Evolutionary conservation across 1,284 basidiomycete genomes (phyloP), one percentile per base, ranked within the genome.

Genomic region (Puccinia coronata): DNA sequence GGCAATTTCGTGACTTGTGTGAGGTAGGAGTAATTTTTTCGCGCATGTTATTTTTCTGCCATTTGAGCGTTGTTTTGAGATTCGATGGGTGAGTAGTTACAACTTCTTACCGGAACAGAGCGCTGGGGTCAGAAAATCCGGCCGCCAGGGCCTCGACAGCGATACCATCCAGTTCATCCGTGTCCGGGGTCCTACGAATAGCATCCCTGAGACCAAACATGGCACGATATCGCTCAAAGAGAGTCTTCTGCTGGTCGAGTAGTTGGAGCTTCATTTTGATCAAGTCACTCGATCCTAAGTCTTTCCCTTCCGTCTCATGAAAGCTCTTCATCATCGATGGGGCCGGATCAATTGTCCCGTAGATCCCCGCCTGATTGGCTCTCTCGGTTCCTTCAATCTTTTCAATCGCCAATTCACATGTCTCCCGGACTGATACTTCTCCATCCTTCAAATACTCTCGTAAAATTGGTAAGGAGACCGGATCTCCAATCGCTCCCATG

Each of bases 141-240:
- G 91, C 90, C 0, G 95, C 94, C 23, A 99, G 91, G 1, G 96
- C 95, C 83, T 94, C 90, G 16, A 99, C 92, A 0, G 96, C 96
- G 0, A 83, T 77, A 86, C 85, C 18, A 84, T 84, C 18, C 83
- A 14, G 88, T 88, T 8, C 81, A 81, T 0, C 92, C 28, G 51
- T 28, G n/a, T 39, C 55, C 23, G 36, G 14, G 4, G 36, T 61
- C 5, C 61, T 41, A 41, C 70, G 55, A 20, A 70, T 93, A 93
- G 71, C 92, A 86, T 98, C 96, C 39, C 97, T 91, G 67, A 99
- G 89, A 0, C 94, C 93, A 86, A 99, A 99, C 97, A 99, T 99
- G 59, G 97, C 96, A 20, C 97, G 91, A 86, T 99, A 99, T 51
- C 97, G 91, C 84, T 95, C 91, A 85, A 99, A 99, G 0, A 99